Conservation (phyloP, 106 monocot genomes). For the Amphibolis antarctica region DNA sequence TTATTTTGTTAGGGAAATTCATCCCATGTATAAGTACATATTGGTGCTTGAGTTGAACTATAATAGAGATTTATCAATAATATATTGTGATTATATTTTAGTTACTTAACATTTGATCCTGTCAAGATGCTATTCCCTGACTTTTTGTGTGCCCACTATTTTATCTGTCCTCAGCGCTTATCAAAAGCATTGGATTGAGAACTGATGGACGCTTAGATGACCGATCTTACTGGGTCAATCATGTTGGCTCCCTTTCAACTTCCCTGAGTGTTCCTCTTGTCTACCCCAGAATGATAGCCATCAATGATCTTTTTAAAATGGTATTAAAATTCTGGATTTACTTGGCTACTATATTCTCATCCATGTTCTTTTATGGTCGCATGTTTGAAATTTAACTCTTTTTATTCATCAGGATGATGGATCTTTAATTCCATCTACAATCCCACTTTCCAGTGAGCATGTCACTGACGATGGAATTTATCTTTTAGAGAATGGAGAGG, state of each 20-base stretch:
- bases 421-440: conserved; percentile 34
- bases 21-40: not conserved
- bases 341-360: not conserved
- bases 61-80: no score
- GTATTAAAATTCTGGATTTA: conserved; percentile 23
- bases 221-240: conserved; percentile 75
- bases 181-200: conserved; percentile 73
- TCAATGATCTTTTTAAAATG: conserved; percentile 63
- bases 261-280: conserved; percentile 65
- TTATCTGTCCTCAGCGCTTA: conserved; percentile 41
- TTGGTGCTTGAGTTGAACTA: not conserved
- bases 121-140: not conserved
- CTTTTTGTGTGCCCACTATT: not conserved
- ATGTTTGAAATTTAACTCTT: not conserved
- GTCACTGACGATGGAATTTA: conserved; percentile 80
- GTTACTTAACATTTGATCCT: not conserved
- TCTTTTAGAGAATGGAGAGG: conserved; percentile 97
- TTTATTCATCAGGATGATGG: conserved; percentile 46
- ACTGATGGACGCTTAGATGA: conserved; percentile 96
- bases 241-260: conserved; percentile 44
- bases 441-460: conserved; percentile 88
- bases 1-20: not conserved
- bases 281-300: conserved; percentile 84
- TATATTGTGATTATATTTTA: not conserved
- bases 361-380: not conserved